These are phyloP conservation scores for Saprolegnia diclina DNA, from an alignment of 352 stramenopile species.

Conservation along the genomic window DNA sequence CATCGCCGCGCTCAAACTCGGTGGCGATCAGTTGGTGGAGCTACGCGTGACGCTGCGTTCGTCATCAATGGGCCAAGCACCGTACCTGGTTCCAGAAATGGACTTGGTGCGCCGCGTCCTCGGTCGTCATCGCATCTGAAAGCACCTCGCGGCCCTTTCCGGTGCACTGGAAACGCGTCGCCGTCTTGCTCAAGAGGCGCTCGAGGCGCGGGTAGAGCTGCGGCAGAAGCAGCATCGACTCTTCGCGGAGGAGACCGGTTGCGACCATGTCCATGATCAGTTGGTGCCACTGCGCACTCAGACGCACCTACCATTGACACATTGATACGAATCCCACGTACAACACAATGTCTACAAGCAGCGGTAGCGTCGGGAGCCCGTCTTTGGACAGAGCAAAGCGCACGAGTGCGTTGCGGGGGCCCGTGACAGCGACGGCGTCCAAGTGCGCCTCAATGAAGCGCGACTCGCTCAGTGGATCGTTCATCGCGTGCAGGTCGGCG, in stretches of 20 bases:
- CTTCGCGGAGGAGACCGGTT: conserved; percentile 1
- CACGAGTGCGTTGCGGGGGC: conserved; percentile 1
- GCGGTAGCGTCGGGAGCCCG: neutral
- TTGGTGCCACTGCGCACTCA: conserved; percentile 12
- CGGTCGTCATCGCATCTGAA: neutral
- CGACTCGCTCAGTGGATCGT: conserved; percentile 12
- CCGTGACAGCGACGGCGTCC: neutral
- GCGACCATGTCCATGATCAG: neutral
- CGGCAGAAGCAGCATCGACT: neutral
- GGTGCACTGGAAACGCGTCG: neutral
- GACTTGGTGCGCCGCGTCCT: neutral
- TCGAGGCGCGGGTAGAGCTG: neutral
- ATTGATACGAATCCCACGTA: neutral
- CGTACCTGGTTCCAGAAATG: conserved; percentile 18
- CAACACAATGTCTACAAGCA: neutral
- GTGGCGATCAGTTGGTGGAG: conserved; percentile 9
- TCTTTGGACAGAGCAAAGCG: neutral
- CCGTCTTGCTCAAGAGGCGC: neutral
- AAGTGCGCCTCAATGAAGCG: conserved; percentile 14
- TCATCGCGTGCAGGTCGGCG: conserved; percentile 4
- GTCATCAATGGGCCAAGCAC: neutral
- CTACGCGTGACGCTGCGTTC: neutral
- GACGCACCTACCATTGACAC: neutral
- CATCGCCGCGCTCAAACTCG: neutral
- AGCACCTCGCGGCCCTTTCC: neutral